Evolutionary conservation across 2,329 filamentous ascomycete species (phyloP).

Genomic region (Aspergillus flavus): DNA sequence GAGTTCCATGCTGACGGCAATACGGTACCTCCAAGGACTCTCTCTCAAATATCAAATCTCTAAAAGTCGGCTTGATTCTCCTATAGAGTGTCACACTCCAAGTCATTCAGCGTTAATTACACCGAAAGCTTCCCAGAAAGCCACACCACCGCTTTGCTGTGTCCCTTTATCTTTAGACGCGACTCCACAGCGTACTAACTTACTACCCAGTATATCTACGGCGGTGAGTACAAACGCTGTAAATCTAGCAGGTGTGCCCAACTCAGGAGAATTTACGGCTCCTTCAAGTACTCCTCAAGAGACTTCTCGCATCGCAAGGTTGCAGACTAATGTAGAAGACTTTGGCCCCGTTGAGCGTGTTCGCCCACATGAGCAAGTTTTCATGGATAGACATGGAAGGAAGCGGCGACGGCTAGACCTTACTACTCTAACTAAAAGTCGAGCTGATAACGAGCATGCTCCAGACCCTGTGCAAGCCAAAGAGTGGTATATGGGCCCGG

Average conservation of each 20-base stretch:
- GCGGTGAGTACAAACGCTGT: neutral
- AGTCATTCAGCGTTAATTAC: neutral
- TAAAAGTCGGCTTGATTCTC: neutral
- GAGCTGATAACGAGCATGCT: neutral
- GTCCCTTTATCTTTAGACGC: neutral
- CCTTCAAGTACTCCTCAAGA: neutral
- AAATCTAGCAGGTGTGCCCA: neutral
- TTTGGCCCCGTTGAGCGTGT: neutral
- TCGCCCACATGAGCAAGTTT: constrained; percentile 26
- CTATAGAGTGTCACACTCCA: constrained; percentile 10
- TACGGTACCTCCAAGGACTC: constrained; percentile 56
- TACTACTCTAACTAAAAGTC: constrained; percentile 5
- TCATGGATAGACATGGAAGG: constrained; percentile 29
- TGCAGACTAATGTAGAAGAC: neutral
- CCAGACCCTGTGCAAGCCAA: neutral
- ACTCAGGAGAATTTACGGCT: too few relatives aligned
- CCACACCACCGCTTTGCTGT: neutral
- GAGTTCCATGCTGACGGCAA: constrained; percentile 59
- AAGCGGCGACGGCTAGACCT: constrained; percentile 35
- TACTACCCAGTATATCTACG: neutral
- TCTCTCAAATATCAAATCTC: constrained; percentile 54
- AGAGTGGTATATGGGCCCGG: constrained; percentile 42
- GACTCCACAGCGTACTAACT: neutral
- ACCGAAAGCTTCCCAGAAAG: neutral
- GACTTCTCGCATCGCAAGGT: neutral